A percentile compares a stretch with the other conserved stretches of the same genome.
phyloP scores from a whole-genome alignment of 306 rosid species.

The Quercus ilex region DNA sequence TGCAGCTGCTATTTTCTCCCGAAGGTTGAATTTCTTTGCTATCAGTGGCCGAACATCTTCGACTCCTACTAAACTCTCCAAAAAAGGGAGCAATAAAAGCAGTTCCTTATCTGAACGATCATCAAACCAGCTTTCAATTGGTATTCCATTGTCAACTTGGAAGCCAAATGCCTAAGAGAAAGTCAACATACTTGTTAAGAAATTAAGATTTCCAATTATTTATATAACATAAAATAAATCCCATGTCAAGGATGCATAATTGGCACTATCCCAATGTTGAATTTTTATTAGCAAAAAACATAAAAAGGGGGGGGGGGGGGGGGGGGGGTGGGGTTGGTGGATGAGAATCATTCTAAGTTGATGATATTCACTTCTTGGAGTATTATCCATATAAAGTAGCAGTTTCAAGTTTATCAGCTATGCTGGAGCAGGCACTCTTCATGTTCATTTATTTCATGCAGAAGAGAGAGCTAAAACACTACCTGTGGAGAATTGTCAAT shows the following conservation, averaged over 20 bases:
- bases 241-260: neutral
- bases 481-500: constrained; percentile 99
- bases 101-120: constrained; percentile 82
- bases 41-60: constrained; percentile 95
- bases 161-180: constrained; percentile 86
- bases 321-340: too few relatives aligned
- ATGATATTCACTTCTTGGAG: neutral
- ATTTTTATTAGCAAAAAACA: too few relatives aligned
- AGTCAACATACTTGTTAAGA: constrained; percentile 10
- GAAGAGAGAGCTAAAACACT: neutral
- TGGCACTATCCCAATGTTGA: neutral
- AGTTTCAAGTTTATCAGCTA: constrained; percentile 1
- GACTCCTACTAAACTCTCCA: constrained; percentile 90
- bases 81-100: constrained; percentile 69
- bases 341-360: neutral
- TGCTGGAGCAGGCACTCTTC: neutral
- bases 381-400: neutral
- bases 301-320: too few relatives aligned
- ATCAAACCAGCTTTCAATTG: constrained; percentile 98
- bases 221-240: neutral
- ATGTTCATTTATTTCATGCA: neutral
- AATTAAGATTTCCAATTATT: neutral
- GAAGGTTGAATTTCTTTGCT: constrained; percentile 74
- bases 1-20: constrained; percentile 82
- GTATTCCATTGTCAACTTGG: constrained; percentile 99